Percentiles rank a stretch among this genome's conserved stretches.
phyloP scores from a whole-genome alignment of 2,329 filamentous ascomycete genomes.

The Cercospora sp. region DNA sequence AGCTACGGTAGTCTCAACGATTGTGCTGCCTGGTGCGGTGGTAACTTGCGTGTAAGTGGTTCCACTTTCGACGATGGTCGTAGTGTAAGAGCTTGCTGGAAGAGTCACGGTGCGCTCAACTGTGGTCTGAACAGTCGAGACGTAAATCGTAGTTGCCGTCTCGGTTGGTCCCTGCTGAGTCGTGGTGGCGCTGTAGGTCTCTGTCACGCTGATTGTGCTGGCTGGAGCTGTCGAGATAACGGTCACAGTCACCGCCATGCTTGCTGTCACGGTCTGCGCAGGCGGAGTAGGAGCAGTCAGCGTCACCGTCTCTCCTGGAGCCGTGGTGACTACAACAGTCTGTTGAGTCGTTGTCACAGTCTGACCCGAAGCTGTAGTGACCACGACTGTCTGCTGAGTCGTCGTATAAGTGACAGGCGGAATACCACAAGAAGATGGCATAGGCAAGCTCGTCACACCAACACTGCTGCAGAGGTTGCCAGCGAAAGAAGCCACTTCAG shows the following conservation, averaged over 20 bases:
- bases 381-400: background rate
- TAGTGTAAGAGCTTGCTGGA: slow-evolving; percentile 9
- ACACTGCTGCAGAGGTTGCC: slow-evolving; percentile 8
- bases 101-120: slow-evolving; percentile 2
- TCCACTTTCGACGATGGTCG: slow-evolving; percentile 3
- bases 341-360: background rate
- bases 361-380: slow-evolving; percentile 1
- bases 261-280: background rate
- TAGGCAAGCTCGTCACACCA: slow-evolving; percentile 7
- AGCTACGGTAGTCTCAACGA: slow-evolving; percentile 1
- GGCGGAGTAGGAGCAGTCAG: background rate
- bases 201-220: background rate
- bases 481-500: slow-evolving; percentile 4
- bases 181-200: background rate
- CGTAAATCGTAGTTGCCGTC: background rate
- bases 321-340: background rate
- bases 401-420: background rate
- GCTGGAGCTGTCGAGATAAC: slow-evolving; percentile 5
- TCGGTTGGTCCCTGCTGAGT: background rate
- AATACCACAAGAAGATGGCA: slow-evolving; percentile 5
- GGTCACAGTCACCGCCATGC: background rate
- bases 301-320: background rate
- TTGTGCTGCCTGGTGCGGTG: background rate
- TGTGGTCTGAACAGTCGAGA: slow-evolving; percentile 3
- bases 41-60: background rate